Evolutionary conservation across 139 green algal species (phyloP), one percentile per base, ranked within the genome.

Genomic region (Chlorella sp.): DNA sequence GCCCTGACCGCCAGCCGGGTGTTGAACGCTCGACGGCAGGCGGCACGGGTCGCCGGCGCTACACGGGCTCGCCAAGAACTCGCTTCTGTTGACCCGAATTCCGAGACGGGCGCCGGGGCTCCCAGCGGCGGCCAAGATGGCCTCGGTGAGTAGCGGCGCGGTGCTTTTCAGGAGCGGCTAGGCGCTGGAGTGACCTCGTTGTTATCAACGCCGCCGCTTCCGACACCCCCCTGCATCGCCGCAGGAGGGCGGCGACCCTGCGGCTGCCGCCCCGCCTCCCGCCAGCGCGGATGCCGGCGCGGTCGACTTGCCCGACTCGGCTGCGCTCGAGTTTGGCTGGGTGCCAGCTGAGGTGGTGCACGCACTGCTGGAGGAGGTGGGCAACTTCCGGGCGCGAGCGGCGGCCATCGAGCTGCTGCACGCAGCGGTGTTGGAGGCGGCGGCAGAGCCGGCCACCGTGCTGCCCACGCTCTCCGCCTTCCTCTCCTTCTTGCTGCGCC

Each of bases 401-500:
- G 90, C 79, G 7, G 93, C 95, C 28, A 95, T 97, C 40, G 95
- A 97, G 66, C 85, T 42, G 32, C 93, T 97, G n/a, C 93, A 96
- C 71, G 88, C 81, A 26, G 89, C 87, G 0, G 89, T 97, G 34
- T 48, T 82, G n/a, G 83, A 88, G 19, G 91, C 91, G n/a, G 90
- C 94, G 14, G 12, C 73, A 9, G 91, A 94, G 64, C 91, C 91
- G 21, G 57, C 78, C 0, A 32, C 85, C 32, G 85, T 97, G 53
- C 88, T 95, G 60, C 82, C 91, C 1, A 88, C 86, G 14, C 92
- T 98, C 21, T 89, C 90, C 3, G 80, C 93, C n/a, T 95, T 97
- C 78, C 78, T 96, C 15, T 79, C 86, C 5, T 97, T 98, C 86
- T 86, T 97, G 24, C 69, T 94, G 42, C 89, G 86, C 26, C 93